Evolutionary conservation across 192 early-diverging fungal species (phyloP), one percentile per base, ranked within the genome.

Genomic region (Coemansia sp.): DNA sequence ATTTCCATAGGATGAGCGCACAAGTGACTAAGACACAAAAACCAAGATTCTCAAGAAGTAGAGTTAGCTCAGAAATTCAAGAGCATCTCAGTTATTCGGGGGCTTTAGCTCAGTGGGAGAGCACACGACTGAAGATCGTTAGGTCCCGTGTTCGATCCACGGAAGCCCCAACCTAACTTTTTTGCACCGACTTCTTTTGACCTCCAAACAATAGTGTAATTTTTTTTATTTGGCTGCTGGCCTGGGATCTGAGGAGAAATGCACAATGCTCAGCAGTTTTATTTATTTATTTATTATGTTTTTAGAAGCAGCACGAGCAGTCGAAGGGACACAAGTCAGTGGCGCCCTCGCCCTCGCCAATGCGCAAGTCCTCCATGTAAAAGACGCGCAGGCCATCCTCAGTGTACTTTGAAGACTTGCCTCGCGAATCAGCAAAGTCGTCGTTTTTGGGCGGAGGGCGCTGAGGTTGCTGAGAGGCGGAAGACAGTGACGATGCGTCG

Each of bases 321-420:
- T 83, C 74, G 57, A 83, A 83, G 1, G 80, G 80, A 31, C 80
- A 83, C 0, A 43, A 51, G 1, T 73, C 71, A 3, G 71, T 77
- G 19, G 73, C 74, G 49, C 80, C 80, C 29, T 83, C 68, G 15
- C 74, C 74, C 27, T 83, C 71, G 15, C 80, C 74, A 4, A 83
- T 83, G 41, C 56, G 64, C 36, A 77, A 53, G 40, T 83, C 74
- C 8, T 83, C 74, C 68, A 71, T 60, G 56, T 74, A 83, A 41
- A 74, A 77, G 6, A 83, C 80, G 39, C 71, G 71, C 29, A 83
- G 9, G 0, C 80, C 80, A 31, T 83, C 75, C 0, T 83, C 80
- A 0, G 80, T 83, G 59, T 83, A 83, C 9, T 83, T 82, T 24
- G 73, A 68, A 22, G 68, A 61, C 40, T 75, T 71, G 43, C 78